Evolutionary conservation across 2,329 filamentous ascomycete genomes (phyloP), one percentile per base, ranked within the genome.

Genomic region (Epicoccum sorghinum): DNA sequence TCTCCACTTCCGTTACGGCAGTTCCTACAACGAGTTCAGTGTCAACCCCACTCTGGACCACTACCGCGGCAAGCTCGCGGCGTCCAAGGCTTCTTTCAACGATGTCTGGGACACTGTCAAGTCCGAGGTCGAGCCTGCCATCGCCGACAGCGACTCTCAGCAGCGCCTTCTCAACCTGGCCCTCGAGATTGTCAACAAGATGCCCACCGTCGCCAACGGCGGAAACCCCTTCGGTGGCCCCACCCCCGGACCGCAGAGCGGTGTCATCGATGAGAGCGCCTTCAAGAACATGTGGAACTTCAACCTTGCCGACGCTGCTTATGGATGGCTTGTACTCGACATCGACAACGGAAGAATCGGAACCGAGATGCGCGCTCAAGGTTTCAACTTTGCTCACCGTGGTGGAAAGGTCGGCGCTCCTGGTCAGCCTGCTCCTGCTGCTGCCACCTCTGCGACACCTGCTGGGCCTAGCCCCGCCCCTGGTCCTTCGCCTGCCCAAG

Each of bases 281-380:
- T 99, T 99, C 84, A 99, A 99, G 82, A 99, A 99, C 75, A 98
- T 98, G 95, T 99, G 95, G 95, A 99, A 99, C 77, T 99, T 99
- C 79, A 98, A 98, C 76, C 78, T 99, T 62, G 95, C 95, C 27
- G 95, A 99, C 79, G 95, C 95, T 50, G 93, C 95, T 18, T 99
- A 98, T 74, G 95, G 95, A 57, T 99, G 92, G 82, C 82, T 99
- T 46, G 92, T 98, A 13, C 79, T 99, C 53, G 95, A 99, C 74
- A 89, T 99, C 56, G 95, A 99, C 72, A 90, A 92, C 70, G 95
- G 95, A 46, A 88, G 95, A 38, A 98, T 99, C 65, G 95, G 93
- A 41, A 99, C 95, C 0, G 95, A 99, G 78, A 99, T 99, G 95
- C 88, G 92, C 60, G 95, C 95, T 22, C 95, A 99, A 72, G 95